A percentile compares a stretch with the other conserved stretches of the same genome.
Evolutionary conservation across 108 stramenopile species (phyloP).

Genomic region (Mediolabrus comicus): DNA sequence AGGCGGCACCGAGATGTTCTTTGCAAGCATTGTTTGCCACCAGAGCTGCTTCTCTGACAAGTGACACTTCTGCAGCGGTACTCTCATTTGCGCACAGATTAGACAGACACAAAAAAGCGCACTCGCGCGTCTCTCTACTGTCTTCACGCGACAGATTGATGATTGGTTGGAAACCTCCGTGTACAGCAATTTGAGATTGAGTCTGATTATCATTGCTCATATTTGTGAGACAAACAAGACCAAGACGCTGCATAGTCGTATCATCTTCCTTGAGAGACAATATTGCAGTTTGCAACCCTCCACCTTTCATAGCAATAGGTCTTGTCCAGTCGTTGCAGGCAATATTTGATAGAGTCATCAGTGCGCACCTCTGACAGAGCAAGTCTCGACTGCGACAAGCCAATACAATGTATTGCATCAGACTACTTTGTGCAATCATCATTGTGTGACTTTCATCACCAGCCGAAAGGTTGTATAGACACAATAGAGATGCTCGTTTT

Average conservation of each 20-base stretch:
- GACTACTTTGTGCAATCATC: constrained; percentile 40
- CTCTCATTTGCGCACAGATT: constrained; percentile 78
- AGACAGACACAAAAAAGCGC: constrained; percentile 64
- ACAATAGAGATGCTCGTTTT: constrained; percentile 56
- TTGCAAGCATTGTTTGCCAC: constrained; percentile 8
- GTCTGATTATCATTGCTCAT: constrained; percentile 77
- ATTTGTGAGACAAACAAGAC: constrained; percentile 74
- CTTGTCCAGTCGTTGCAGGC: constrained; percentile 61
- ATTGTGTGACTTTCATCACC: constrained; percentile 42
- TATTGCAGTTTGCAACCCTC: constrained; percentile 44
- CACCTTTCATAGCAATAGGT: constrained; percentile 67
- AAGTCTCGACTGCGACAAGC: constrained; percentile 51
- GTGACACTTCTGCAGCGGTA: constrained; percentile 48
- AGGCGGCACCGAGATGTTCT: constrained; percentile 52
- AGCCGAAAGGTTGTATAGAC: constrained; percentile 60
- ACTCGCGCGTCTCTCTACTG: constrained; percentile 64
- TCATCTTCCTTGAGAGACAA: constrained; percentile 25
- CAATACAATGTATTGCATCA: constrained; percentile 49
- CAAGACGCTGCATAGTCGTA: constrained; percentile 68
- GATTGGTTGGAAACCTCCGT: constrained; percentile 44
- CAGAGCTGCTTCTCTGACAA: constrained; percentile 49
- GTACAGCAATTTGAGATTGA: constrained; percentile 73
- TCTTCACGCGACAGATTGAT: constrained; percentile 42
- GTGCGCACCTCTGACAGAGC: constrained; percentile 78
- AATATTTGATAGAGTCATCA: constrained; percentile 83